Conservation (phyloP, 805 yeast genomes). For the Sugiyamaella boreocaroliniensis region DNA sequence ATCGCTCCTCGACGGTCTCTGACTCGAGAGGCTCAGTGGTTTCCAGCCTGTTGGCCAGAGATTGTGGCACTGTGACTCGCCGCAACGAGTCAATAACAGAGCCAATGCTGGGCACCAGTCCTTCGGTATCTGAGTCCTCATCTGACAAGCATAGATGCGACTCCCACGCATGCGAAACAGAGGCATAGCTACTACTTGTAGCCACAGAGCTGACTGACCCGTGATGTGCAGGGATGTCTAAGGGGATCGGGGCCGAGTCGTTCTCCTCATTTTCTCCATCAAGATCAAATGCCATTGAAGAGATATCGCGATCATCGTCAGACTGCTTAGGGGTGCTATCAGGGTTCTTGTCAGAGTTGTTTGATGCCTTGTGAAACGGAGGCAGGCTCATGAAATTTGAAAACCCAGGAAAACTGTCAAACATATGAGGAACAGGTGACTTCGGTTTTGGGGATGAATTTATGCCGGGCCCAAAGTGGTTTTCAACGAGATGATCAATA, state of each 20-base stretch:
- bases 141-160: constrained; percentile 12
- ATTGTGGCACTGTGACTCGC: constrained; percentile 3
- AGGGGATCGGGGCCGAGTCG: neutral
- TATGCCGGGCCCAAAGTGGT: constrained; percentile 42
- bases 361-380: neutral
- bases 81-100: constrained; percentile 19
- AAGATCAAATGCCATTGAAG: constrained; percentile 12
- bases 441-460: neutral
- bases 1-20: neutral
- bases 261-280: neutral
- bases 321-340: neutral
- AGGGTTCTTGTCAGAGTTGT: neutral
- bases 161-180: constrained; percentile 17
- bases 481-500: constrained; percentile 67
- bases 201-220: neutral
- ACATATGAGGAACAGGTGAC: neutral
- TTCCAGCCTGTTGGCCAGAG: neutral
- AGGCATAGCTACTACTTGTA: neutral
- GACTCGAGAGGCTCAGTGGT: neutral
- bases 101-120: constrained; percentile 18
- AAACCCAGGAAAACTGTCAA: neutral
- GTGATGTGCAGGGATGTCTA: neutral
- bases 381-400: neutral
- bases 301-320: constrained; percentile 8
- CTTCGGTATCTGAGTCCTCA: constrained; percentile 21